Evolutionary conservation across 2,329 filamentous ascomycete species (phyloP).

Genomic region (Trichophyton rubrum): DNA sequence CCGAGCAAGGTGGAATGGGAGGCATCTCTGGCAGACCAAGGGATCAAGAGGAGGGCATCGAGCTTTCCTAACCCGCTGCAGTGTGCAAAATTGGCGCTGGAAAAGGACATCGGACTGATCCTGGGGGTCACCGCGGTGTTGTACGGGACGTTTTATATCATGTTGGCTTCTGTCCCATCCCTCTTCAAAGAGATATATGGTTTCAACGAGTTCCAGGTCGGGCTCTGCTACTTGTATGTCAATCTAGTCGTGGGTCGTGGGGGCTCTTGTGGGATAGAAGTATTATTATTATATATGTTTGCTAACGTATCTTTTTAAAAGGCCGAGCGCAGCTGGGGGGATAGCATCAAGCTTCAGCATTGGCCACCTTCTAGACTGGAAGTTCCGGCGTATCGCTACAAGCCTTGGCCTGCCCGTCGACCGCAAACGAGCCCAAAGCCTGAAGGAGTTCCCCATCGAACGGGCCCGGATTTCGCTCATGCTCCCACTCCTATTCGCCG

Average conservation of each 20-base stretch:
- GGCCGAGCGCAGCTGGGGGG: constrained; percentile 14
- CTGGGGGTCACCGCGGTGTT: constrained; percentile 30
- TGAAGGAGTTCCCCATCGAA: constrained; percentile 42
- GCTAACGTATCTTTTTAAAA: constrained; percentile 4
- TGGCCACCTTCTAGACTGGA: constrained; percentile 55
- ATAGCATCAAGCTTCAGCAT: constrained; percentile 16
- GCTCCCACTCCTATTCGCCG: constrained; percentile 22
- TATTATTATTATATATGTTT: too few relatives aligned
- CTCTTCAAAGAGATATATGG: constrained; percentile 36
- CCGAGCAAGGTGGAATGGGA: constrained; percentile 4
- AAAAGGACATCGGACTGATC: constrained; percentile 27
- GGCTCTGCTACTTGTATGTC: constrained; percentile 23
- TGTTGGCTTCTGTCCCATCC: constrained; percentile 36
- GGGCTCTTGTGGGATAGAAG: too few relatives aligned
- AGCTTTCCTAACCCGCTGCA: constrained; percentile 28
- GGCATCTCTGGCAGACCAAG: not conserved
- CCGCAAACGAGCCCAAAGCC: constrained; percentile 42
- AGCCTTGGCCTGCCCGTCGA: constrained; percentile 50
- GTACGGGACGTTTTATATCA: constrained; percentile 39
- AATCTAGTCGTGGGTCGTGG: too few relatives aligned
- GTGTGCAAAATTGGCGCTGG: constrained; percentile 25
- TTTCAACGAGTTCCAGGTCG: constrained; percentile 38
- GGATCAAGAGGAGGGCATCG: constrained; percentile 11
- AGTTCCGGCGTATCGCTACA: constrained; percentile 56
- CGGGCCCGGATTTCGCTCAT: constrained; percentile 24